Conservation (phyloP, 768 basidiomycete genomes). For the Coprinopsis cinerea region DNA sequence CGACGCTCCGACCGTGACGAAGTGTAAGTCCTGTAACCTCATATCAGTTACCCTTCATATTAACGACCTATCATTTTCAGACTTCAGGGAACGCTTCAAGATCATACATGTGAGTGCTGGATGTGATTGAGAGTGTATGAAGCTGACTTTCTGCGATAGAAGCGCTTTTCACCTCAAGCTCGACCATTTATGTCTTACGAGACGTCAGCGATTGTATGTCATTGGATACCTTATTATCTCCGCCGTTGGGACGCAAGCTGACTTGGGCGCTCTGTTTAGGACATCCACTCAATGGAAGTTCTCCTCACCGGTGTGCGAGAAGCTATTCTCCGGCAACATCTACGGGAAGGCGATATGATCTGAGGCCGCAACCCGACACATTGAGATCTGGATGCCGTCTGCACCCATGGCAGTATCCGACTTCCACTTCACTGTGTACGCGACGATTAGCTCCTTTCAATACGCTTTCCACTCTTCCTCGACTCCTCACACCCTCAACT, state of each 20-base stretch:
- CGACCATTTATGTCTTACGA: constrained; percentile 64
- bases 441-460: no score
- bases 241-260: neutral
- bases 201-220: constrained; percentile 66
- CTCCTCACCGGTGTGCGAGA: constrained; percentile 37
- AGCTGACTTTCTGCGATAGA: constrained; percentile 27
- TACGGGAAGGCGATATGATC: constrained; percentile 29
- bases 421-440: no score
- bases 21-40: constrained; percentile 38
- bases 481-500: no score
- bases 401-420: no score
- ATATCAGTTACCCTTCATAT: neutral
- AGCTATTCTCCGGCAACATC: constrained; percentile 33
- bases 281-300: constrained; percentile 35
- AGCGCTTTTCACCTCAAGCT: constrained; percentile 47
- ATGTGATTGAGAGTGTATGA: neutral
- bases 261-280: constrained; percentile 19
- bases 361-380: neutral
- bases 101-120: constrained; percentile 48
- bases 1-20: constrained; percentile 51
- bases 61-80: constrained; percentile 26
- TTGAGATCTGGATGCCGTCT: no score
- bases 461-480: no score
- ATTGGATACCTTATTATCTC: neutral
- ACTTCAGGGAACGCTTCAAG: constrained; percentile 66